Evolutionary conservation across 257 asterid genomes (phyloP), one percentile per base, ranked within the genome.

Genomic region (Salvia splendens): DNA sequence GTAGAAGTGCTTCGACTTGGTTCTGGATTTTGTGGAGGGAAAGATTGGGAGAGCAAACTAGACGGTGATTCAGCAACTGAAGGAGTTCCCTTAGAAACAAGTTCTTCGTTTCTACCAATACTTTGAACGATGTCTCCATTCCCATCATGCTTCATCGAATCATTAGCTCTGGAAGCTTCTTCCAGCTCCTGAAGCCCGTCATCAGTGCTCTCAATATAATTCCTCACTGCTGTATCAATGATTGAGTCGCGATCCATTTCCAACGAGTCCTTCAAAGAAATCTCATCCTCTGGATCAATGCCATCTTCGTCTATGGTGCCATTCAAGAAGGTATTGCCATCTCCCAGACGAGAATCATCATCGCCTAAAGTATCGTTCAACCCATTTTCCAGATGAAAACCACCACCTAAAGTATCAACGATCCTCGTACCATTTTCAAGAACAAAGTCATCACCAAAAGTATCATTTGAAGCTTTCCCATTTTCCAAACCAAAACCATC

Each of bases 261-360:
- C 43, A 77, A 17, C 14, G 60, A 70, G 62, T 81, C 92, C 60
- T 72, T 74, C 33, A 82, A 78, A 5, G 80, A 70, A 56, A 75
- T 47, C 71, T 84, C 95, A 69, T 85, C 89, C 69, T 89, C 93
- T 1, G 91, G 89, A 66, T 87, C 93, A 60, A 72, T 55, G 41
- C 76, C 85, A 42, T 74, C 76, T 61, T 74, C 76, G 62, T 74
- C 73, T 12, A 57, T 53, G 12, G 63, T 60, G 46, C 60, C 82
- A 73, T 69, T 79, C 24, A 48, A 46, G 8, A 6, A 6, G 9
- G 42, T 5, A 1, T 6, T 6, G 10, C 42, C 42, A 38, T 38
- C 42, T 38, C 9, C 42, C 42, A 38, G 42, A 5, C 42, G 8
- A 5, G 7, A 5, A 38, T 38, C 42, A 38, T 38, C 42, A 6